Evolutionary conservation across 192 early-diverging fungal genomes (phyloP), one percentile per base, ranked within the genome.

Genomic region (Backusella westeae): DNA sequence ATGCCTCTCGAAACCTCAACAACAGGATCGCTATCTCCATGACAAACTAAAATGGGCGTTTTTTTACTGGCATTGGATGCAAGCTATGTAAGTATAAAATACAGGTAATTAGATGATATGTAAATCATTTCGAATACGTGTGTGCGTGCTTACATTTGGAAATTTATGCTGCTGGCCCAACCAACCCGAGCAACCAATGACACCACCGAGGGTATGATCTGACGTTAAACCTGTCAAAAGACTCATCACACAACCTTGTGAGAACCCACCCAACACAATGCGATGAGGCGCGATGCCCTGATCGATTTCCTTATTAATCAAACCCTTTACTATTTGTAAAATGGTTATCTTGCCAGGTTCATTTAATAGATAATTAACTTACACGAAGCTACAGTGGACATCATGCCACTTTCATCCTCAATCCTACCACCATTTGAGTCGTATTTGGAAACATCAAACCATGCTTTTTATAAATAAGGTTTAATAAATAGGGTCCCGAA

Each of bases 201-300:
- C 85, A 0, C 91, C 95, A 10, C 81, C 93, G 4, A 94, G 81
- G 73, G 89, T 89, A 59, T 85, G 80, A 71, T 91, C 91, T 6
- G 91, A 88, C 35, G 92, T 91, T 75, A 97, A 79, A 5, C 86
- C 90, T 9, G 89, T 88, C 72, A 94, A 79, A 49, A 97, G 80
- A 12, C 92, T 69, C 85, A 96, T 86, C 0, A 92, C 96, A n/a
- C 42, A 67, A 74, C 81, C 96, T 82, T 99, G 98, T 26, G 95
- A 97, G 75, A 99, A 99, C 0, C 98, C 98, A 69, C 95, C 96
- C 19, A 99, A 56, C 42, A 98, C 90, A 63, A 99, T 99, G 19
- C 95, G 88, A 44, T 91, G 82, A 6, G 94, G 81, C 2, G 93
- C 88, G 67, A 95, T 96, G 4, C 94, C 91, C 23, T 85, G 66